Evolutionary conservation across 257 asterid genomes (phyloP).

Genomic region (Jaltomata sinuosa): DNA sequence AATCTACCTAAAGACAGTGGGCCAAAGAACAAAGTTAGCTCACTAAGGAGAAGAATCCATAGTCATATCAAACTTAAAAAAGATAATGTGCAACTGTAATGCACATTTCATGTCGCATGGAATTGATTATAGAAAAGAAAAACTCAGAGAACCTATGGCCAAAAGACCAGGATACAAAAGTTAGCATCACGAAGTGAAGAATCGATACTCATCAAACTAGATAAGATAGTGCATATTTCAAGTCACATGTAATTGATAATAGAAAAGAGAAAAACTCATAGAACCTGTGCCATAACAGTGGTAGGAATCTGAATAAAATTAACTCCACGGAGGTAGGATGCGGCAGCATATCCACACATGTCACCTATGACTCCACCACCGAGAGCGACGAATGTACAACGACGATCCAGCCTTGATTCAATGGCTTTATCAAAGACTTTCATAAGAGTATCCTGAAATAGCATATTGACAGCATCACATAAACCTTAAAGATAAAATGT

Average conservation of each 20-base stretch:
- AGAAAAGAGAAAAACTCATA: neutral
- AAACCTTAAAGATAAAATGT: conserved; percentile 1
- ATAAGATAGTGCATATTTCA: neutral
- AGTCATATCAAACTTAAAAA: neutral
- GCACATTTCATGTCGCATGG: neutral
- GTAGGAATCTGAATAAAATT: conserved; percentile 98
- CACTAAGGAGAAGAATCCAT: neutral
- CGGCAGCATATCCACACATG: conserved; percentile 99
- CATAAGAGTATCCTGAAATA: conserved; percentile 77
- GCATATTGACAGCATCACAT: neutral
- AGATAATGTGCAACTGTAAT: neutral
- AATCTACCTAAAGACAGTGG: conserved; percentile 78
- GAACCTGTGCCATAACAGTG: conserved; percentile 99
- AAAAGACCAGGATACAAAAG: neutral
- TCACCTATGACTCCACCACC: conserved; percentile 99
- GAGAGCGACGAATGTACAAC: conserved; percentile 93
- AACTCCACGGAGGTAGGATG: conserved; percentile 93
- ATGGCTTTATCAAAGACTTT: conserved; percentile 95
- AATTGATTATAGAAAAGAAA: neutral
- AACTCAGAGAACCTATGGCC: conserved; percentile 48
- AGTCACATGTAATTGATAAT: neutral
- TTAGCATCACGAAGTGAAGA: neutral
- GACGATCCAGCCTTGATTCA: conserved; percentile 78
- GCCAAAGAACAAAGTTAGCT: neutral
- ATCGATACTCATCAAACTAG: conserved; percentile 1